Percentiles rank a stretch among this genome's conserved stretches.
These are phyloP conservation scores for Solanum pinnatisectum DNA, from an alignment of 257 asterid species.

Conservation along the genomic window DNA sequence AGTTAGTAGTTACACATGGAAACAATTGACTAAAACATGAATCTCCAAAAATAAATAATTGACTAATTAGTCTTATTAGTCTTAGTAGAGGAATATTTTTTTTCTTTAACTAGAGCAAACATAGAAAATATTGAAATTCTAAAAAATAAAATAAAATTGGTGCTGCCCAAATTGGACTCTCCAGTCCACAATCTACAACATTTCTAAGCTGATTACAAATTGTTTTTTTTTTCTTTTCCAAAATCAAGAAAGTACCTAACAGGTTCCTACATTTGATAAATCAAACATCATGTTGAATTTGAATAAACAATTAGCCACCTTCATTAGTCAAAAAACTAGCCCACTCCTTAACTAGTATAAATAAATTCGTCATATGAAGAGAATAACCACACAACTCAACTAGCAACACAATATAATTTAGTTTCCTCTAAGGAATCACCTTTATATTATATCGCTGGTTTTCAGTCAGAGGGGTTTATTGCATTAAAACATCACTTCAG, in stretches of 20 bases:
- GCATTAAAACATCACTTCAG: neutral
- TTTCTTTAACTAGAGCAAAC: too few species aligned
- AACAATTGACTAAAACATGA: neutral
- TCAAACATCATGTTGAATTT: slow-evolving; percentile 13
- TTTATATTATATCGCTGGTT: neutral
- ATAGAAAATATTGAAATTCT: too few species aligned
- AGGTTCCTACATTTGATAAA: slow-evolving; percentile 12
- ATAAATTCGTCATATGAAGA: neutral
- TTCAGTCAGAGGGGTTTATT: neutral
- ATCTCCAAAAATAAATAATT: neutral
- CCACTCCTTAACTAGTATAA: neutral
- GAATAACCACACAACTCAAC: neutral
- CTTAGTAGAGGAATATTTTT: too few species aligned
- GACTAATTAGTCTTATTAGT: too few species aligned
- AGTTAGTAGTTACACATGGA: neutral
- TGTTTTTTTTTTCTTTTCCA: neutral
- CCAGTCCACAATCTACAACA: slow-evolving; percentile 2
- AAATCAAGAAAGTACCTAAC: slow-evolving; percentile 18
- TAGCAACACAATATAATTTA: neutral
- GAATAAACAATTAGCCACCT: slow-evolving; percentile 8
- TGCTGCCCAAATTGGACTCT: slow-evolving; percentile 25
- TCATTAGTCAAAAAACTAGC: neutral
- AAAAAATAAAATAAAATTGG: neutral
- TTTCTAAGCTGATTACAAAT: neutral
- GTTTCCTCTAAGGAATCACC: neutral